Evolutionary conservation across 2,329 filamentous ascomycete species (phyloP).

Genomic region (Fusarium cyanostomum): DNA sequence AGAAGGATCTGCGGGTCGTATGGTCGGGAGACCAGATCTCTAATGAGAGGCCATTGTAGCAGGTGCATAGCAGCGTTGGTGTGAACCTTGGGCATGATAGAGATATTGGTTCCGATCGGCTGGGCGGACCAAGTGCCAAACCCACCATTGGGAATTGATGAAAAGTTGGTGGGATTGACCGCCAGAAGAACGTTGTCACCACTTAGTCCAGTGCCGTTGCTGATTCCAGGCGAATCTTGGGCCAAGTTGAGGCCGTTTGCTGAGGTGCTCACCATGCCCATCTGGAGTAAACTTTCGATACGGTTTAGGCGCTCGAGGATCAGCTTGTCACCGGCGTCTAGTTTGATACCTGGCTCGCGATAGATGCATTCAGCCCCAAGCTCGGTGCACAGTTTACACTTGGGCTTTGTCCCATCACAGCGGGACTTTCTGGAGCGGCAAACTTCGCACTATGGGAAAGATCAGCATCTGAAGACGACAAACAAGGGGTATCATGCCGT

Average conservation of each 20-base stretch:
- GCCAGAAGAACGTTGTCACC: conserved; percentile 62
- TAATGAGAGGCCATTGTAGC: conserved; percentile 82
- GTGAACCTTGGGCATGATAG: conserved; percentile 86
- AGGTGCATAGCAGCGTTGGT: conserved; percentile 83
- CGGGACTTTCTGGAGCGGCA: conserved; percentile 83
- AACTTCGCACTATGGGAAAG: conserved; percentile 72
- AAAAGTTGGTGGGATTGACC: conserved; percentile 55
- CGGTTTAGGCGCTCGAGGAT: conserved; percentile 81
- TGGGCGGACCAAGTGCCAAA: conserved; percentile 76
- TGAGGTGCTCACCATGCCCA: conserved; percentile 64
- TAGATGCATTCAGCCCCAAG: conserved; percentile 86
- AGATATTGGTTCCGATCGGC: conserved; percentile 70
- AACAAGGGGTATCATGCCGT: not conserved
- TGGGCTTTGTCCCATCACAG: conserved; percentile 81
- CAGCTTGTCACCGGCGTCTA: conserved; percentile 86
- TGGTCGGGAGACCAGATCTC: conserved; percentile 77
- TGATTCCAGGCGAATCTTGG: conserved; percentile 71
- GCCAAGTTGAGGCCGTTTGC: conserved; percentile 64
- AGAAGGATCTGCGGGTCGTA: conserved; percentile 85
- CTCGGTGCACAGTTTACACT: conserved; percentile 85
- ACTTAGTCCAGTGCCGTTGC: conserved; percentile 69
- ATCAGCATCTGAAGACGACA: conserved; percentile 24
- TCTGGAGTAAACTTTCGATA: conserved; percentile 82
- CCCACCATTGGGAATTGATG: conserved; percentile 69
- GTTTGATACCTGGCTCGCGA: conserved; percentile 85